Conservation (phyloP, 2,329 filamentous ascomycete species). For the Macroventuria anomochaeta region DNA sequence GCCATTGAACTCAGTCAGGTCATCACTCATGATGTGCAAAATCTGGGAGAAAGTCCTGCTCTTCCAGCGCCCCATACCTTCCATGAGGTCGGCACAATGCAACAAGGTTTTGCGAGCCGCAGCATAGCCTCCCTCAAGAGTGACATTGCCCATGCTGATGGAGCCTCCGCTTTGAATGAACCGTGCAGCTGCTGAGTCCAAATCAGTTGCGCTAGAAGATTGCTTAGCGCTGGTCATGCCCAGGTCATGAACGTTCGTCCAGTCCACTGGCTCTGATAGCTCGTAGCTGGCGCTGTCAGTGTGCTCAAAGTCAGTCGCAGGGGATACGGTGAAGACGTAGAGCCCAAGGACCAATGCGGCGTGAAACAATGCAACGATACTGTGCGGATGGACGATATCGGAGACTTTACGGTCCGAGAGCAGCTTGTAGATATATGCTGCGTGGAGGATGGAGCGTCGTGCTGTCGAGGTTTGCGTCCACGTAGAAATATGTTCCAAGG, state of each 20-base stretch:
- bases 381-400: conserved; percentile 60
- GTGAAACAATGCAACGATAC: conserved; percentile 58
- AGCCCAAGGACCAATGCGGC: conserved; percentile 60
- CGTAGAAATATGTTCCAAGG: conserved; percentile 58
- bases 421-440: conserved; percentile 60
- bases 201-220: conserved; percentile 28
- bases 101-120: conserved; percentile 59
- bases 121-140: conserved; percentile 58
- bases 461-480: conserved; percentile 61
- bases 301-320: conserved; percentile 30
- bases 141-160: conserved; percentile 56
- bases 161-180: conserved; percentile 60
- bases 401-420: conserved; percentile 60
- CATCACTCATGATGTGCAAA: conserved; percentile 63
- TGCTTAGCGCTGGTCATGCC: conserved; percentile 51
- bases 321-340: conserved; percentile 58
- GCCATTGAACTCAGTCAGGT: conserved; percentile 46
- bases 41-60: conserved; percentile 59
- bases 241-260: conserved; percentile 55
- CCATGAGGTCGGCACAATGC: conserved; percentile 60
- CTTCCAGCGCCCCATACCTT: conserved; percentile 61
- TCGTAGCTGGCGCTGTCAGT: conserved; percentile 50
- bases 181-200: conserved; percentile 44
- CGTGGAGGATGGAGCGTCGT: conserved; percentile 58
- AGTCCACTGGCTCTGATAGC: conserved; percentile 59